A percentile compares a stretch with the other conserved stretches of the same genome.
Conservation (phyloP, 2,329 filamentous ascomycete species). For the Allantophomopsis lycopodina region DNA sequence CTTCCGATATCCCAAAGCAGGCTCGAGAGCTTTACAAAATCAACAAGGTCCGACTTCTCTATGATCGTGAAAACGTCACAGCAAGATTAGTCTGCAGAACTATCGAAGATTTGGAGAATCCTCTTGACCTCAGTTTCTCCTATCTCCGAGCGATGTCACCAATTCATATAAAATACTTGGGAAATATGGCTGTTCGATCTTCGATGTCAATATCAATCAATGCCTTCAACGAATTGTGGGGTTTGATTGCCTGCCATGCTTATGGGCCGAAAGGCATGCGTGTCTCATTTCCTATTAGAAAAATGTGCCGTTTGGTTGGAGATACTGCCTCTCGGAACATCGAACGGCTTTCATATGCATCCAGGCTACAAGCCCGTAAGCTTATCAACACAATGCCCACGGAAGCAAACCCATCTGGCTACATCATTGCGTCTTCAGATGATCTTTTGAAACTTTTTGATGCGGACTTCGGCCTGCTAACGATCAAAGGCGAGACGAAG, state of each 20-base stretch:
- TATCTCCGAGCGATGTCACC: conserved; percentile 85
- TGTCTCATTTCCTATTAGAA: conserved; percentile 82
- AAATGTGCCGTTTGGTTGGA: conserved; percentile 81
- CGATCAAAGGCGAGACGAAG: conserved; percentile 80
- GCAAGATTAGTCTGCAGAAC: conserved; percentile 71
- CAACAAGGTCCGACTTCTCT: conserved; percentile 79
- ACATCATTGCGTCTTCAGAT: conserved; percentile 81
- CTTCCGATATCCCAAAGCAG: conserved; percentile 75
- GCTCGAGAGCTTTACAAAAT: conserved; percentile 80
- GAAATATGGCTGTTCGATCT: conserved; percentile 81
- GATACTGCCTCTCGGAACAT: conserved; percentile 81
- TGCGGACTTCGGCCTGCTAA: conserved; percentile 75
- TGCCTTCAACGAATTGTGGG: conserved; percentile 76
- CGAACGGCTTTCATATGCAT: conserved; percentile 75
- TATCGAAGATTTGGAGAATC: conserved; percentile 56
- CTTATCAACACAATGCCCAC: conserved; percentile 77
- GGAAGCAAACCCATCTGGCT: conserved; percentile 70
- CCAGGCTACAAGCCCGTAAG: conserved; percentile 71
- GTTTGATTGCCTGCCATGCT: conserved; percentile 72
- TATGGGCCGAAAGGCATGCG: conserved; percentile 71
- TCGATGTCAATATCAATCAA: conserved; percentile 94
- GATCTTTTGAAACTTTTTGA: conserved; percentile 75
- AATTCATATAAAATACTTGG: conserved; percentile 76
- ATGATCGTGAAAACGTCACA: conserved; percentile 70
- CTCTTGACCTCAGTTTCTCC: conserved; percentile 71